Evolutionary conservation across 352 stramenopile species (phyloP).

Genomic region (Phytophthora colocasiae): DNA sequence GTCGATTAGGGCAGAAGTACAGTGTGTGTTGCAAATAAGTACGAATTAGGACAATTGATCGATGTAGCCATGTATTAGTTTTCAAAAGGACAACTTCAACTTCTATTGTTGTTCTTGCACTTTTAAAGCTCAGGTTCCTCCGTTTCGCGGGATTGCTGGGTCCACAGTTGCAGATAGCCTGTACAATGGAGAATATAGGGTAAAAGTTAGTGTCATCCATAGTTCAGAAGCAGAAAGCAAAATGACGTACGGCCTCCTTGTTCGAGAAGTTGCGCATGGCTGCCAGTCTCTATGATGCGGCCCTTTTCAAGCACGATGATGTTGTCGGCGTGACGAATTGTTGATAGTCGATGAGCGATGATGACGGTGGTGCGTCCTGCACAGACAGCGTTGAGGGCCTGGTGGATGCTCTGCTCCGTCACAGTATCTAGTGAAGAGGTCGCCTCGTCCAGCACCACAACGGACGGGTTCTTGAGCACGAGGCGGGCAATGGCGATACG

Average conservation of each 20-base stretch:
- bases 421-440: slow-evolving; percentile 81
- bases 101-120: too few species aligned
- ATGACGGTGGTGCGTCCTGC: slow-evolving; percentile 74
- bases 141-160: slow-evolving; percentile 47
- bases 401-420: slow-evolving; percentile 77
- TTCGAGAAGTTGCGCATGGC: slow-evolving; percentile 49
- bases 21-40: slow-evolving; percentile 15
- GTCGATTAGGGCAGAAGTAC: neutral
- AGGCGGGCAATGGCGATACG: slow-evolving; percentile 82
- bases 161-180: slow-evolving; percentile 54
- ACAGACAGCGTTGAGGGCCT: slow-evolving; percentile 58
- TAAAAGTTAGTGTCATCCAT: slow-evolving; percentile 9
- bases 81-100: neutral
- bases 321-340: slow-evolving; percentile 71
- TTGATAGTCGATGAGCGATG: slow-evolving; percentile 87
- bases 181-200: neutral
- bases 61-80: slow-evolving; percentile 12
- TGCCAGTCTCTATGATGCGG: slow-evolving; percentile 57
- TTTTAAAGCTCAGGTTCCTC: slow-evolving; percentile 1
- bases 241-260: slow-evolving; percentile 48
- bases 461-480: slow-evolving; percentile 77
- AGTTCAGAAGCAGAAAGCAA: neutral
- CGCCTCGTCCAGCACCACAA: slow-evolving; percentile 85
- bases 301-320: slow-evolving; percentile 73
- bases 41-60: slow-evolving; percentile 3